Percentiles rank a stretch among this genome's conserved stretches.
Evolutionary conservation across 2,329 filamentous ascomycete species (phyloP).

Genomic region (Metarhizium humberi): DNA sequence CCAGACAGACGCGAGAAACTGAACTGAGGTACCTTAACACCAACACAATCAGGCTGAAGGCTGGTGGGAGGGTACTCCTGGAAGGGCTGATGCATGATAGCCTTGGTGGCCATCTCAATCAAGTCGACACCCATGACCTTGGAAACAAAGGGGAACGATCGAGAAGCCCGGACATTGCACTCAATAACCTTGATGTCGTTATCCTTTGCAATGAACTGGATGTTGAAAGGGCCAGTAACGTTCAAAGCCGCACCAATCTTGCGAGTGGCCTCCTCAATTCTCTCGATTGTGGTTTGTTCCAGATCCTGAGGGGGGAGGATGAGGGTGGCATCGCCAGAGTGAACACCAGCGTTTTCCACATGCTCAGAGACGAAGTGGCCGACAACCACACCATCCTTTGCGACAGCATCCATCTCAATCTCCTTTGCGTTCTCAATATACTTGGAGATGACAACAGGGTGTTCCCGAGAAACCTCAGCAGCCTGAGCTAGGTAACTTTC

Average conservation of each 20-base stretch:
- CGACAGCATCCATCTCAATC: slow-evolving; percentile 98
- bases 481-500: slow-evolving; percentile 84
- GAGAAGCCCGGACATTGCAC: slow-evolving; percentile 92
- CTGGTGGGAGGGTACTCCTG: slow-evolving; percentile 70
- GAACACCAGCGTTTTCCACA: slow-evolving; percentile 96
- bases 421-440: slow-evolving; percentile 99
- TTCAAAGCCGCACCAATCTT: slow-evolving; percentile 94
- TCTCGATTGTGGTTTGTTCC: slow-evolving; percentile 74
- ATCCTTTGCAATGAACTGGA: slow-evolving; percentile 98
- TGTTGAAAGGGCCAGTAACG: slow-evolving; percentile 95
- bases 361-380: slow-evolving; percentile 98
- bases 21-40: slow-evolving; percentile 97
- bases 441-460: slow-evolving; percentile 97
- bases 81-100: slow-evolving; percentile 80
- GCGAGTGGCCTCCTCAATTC: slow-evolving; percentile 88
- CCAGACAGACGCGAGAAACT: slow-evolving; percentile 96
- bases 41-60: slow-evolving; percentile 74
- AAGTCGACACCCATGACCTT: slow-evolving; percentile 98
- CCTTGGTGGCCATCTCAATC: slow-evolving; percentile 97
- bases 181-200: slow-evolving; percentile 99
- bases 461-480: slow-evolving; percentile 84
- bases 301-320: slow-evolving; percentile 93
- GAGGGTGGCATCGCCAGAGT: slow-evolving; percentile 94
- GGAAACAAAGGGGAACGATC: slow-evolving; percentile 96
- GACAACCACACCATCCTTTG: slow-evolving; percentile 77